phyloP scores from a whole-genome alignment of 768 basidiomycete species.

The Pholiota microspora region DNA sequence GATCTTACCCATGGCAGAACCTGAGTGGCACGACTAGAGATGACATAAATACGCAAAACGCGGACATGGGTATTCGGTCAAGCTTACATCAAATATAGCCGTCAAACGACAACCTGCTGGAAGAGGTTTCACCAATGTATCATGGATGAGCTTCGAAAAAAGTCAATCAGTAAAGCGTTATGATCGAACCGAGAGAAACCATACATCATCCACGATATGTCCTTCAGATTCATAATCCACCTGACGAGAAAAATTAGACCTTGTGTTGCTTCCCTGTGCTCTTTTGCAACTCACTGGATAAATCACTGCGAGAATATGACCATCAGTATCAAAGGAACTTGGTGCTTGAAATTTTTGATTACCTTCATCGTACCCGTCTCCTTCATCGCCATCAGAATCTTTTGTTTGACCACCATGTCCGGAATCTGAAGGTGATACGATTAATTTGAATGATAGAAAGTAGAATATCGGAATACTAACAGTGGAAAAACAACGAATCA shows the following conservation, averaged over 20 bases:
- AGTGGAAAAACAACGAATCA: slow-evolving; percentile 91
- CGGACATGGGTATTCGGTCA: neutral
- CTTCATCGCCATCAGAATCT: slow-evolving; percentile 82
- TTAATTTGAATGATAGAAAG: neutral
- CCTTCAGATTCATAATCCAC: slow-evolving; percentile 55
- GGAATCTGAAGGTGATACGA: slow-evolving; percentile 61
- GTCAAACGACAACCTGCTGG: slow-evolving; percentile 90
- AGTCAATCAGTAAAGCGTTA: too few relatives aligned
- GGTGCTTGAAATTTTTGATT: slow-evolving; percentile 4
- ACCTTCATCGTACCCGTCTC: slow-evolving; percentile 84
- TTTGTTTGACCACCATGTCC: slow-evolving; percentile 93
- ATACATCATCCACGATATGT: slow-evolving; percentile 88
- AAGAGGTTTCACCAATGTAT: slow-evolving; percentile 75
- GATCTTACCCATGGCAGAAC: slow-evolving; percentile 70
- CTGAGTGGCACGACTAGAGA: slow-evolving; percentile 82
- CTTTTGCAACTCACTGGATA: slow-evolving; percentile 70
- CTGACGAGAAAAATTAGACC: slow-evolving; percentile 23
- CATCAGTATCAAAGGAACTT: neutral
- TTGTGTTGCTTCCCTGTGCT: neutral
- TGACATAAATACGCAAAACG: neutral
- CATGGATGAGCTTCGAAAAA: slow-evolving; percentile 61
- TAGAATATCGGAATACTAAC: slow-evolving; percentile 34
- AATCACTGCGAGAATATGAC: slow-evolving; percentile 52
- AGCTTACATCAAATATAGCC: slow-evolving; percentile 70
- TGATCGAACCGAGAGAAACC: too few relatives aligned